These are phyloP conservation scores for Diutina rugosa DNA, from an alignment of 1,139 yeast genomes.

Conservation along the genomic window DNA sequence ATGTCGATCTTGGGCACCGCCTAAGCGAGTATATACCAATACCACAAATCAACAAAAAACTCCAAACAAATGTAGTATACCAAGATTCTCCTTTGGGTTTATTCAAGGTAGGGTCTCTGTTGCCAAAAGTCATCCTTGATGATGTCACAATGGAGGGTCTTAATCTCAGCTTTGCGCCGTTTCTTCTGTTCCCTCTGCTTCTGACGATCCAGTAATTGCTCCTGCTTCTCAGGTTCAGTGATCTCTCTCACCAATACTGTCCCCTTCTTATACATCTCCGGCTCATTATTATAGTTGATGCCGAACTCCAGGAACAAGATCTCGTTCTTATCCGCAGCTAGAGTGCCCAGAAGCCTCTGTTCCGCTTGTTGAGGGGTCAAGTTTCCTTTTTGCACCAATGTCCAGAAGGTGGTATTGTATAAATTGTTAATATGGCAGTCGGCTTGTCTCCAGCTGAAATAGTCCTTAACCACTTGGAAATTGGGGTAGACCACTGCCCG, in stretches of 20 bases:
- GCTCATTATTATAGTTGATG: conserved; percentile 82
- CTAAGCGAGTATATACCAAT: neutral
- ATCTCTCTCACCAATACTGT: conserved; percentile 54
- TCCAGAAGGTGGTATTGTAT: conserved; percentile 92
- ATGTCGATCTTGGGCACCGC: neutral
- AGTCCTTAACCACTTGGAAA: conserved; percentile 49
- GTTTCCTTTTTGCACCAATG: conserved; percentile 59
- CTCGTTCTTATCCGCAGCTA: conserved; percentile 79
- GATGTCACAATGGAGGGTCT: conserved; percentile 39
- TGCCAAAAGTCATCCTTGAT: conserved; percentile 49
- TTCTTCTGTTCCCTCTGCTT: conserved; percentile 34
- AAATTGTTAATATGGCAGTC: conserved; percentile 94
- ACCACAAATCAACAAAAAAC: neutral
- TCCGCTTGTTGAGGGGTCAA: conserved; percentile 72
- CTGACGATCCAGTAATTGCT: conserved; percentile 29
- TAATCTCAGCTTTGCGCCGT: conserved; percentile 34
- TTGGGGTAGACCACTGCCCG: conserved; percentile 83
- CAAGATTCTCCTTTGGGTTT: too few relatives aligned
- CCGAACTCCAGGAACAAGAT: conserved; percentile 66
- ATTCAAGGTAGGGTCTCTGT: conserved; percentile 15
- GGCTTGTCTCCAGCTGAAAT: conserved; percentile 90
- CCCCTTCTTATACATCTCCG: conserved; percentile 80
- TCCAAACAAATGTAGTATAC: neutral
- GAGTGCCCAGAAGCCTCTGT: conserved; percentile 54
- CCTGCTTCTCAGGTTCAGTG: conserved; percentile 7